Evolutionary conservation across 306 rosid genomes (phyloP), one percentile per base, ranked within the genome.

Genomic region (Pyrus pyrifolia): DNA sequence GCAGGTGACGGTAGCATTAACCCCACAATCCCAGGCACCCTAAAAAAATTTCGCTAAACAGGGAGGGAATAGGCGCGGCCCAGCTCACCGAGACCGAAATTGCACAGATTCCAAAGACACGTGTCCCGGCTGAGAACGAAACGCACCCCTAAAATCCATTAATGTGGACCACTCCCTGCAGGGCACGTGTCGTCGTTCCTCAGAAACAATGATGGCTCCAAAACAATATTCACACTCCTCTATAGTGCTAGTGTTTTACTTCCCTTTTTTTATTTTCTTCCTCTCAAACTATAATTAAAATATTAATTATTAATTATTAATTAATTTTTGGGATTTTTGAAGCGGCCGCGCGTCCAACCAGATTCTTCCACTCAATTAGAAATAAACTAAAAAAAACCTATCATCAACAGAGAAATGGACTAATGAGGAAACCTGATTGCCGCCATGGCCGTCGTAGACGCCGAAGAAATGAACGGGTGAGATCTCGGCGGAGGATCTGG

Each of bases 381-480:
- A 40, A 6, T 22, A 19, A 4, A 11, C 9, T 13, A 8, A 25
- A 8, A 18, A 1, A 2, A 2, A 31, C n/a, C 2, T 8, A 49
- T 35, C 1, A 22, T 45, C 40, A 53, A 61, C 9, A 8, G 25
- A 25, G 22, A 61, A 63, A 42, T 38, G 12, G 67, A 65, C 8
- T 52, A 51, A 51, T 52, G 63, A 67, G 44, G 23, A 64, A 49
- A 87, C 97, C 94, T 91, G 94, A 83, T 88, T 85, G 80, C 97
- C 97, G 61, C 97, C 97, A 76, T 91, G 97, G 63, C 97, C 97
- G 55, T 91, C 97, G 84, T 87, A 91, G 40, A 89, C 97, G 29
- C 92, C 97, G 74, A 91, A 91, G 86, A 88, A 91, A 77, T 91
- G 97, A 30, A 91, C 35, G 8, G 92, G 94, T 21, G 88, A 76